These are phyloP conservation scores for Allomyces macrogynus DNA, from an alignment of 192 early-diverging fungal genomes.

Conservation along the genomic window DNA sequence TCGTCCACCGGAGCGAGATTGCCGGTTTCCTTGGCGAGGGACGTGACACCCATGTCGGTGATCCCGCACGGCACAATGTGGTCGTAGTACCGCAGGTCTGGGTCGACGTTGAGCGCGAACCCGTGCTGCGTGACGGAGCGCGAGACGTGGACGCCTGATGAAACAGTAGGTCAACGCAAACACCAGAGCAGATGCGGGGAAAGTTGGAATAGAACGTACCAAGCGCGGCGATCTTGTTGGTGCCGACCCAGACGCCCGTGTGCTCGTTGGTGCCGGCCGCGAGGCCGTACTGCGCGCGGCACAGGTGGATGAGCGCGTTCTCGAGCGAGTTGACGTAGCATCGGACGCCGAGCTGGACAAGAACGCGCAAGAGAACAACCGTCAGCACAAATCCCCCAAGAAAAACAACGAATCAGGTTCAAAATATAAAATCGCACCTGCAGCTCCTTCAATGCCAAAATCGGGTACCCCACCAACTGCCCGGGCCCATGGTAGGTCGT, in stretches of 20 bases:
- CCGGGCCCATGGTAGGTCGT: constrained; percentile 39
- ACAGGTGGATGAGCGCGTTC: constrained; percentile 13
- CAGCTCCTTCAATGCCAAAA: constrained; percentile 17
- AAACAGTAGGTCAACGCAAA: background rate
- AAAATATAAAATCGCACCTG: constrained; percentile 3
- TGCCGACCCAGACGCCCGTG: constrained; percentile 33
- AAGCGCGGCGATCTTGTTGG: constrained; percentile 31
- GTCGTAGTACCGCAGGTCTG: constrained; percentile 26
- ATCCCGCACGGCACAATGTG: constrained; percentile 35
- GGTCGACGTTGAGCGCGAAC: constrained; percentile 34
- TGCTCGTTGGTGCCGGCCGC: constrained; percentile 11
- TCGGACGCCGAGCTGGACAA: constrained; percentile 10
- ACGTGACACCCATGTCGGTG: constrained; percentile 24
- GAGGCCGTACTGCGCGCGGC: constrained; percentile 13
- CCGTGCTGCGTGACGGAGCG: constrained; percentile 29
- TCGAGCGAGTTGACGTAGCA: constrained; percentile 23
- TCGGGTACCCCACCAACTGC: constrained; percentile 41
- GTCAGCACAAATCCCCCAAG: no score
- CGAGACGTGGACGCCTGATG: constrained; percentile 23
- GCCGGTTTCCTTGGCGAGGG: constrained; percentile 10
- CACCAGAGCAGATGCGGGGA: no score
- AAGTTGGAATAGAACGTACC: constrained; percentile 7
- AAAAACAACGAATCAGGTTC: no score
- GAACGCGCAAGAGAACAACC: no score
- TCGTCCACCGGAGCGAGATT: no score